Percentiles rank a stretch among this genome's conserved stretches.
phyloP scores from a whole-genome alignment of 306 rosid species.

The Glycine tomentella region DNA sequence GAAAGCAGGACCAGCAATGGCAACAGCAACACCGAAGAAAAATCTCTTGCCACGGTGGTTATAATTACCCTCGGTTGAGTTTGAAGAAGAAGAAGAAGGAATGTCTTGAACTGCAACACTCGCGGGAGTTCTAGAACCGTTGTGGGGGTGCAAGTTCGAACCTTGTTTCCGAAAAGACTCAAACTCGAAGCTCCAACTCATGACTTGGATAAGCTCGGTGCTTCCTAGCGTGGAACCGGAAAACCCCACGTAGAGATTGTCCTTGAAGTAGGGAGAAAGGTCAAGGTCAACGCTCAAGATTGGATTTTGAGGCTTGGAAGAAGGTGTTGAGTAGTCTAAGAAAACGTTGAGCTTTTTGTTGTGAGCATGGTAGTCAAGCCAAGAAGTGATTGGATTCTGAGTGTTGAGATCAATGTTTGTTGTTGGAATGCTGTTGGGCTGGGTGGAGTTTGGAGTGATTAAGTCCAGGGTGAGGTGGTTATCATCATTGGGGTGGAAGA shows the following conservation, averaged over 20 bases:
- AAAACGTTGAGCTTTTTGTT: slow-evolving; percentile 54
- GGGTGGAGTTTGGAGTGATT: slow-evolving; percentile 51
- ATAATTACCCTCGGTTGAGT: not conserved
- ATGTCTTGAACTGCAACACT: slow-evolving; percentile 29
- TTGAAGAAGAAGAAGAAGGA: not conserved
- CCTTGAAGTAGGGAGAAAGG: slow-evolving; percentile 60
- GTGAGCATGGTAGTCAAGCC: slow-evolving; percentile 70
- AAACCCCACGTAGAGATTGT: slow-evolving; percentile 61
- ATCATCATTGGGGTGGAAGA: slow-evolving; percentile 52
- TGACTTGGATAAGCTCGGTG: slow-evolving; percentile 69
- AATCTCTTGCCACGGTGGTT: slow-evolving; percentile 27
- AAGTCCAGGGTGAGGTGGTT: slow-evolving; percentile 64
- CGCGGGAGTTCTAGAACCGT: slow-evolving; percentile 60
- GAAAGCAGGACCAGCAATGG: slow-evolving; percentile 61
- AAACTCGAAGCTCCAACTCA: slow-evolving; percentile 71
- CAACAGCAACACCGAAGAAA: slow-evolving; percentile 47
- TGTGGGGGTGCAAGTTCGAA: slow-evolving; percentile 38
- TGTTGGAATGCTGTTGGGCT: slow-evolving; percentile 43
- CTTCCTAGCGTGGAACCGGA: slow-evolving; percentile 74
- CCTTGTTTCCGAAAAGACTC: not conserved
- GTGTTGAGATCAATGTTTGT: slow-evolving; percentile 54
- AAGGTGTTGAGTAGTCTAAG: slow-evolving; percentile 45
- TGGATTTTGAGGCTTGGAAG: slow-evolving; percentile 58
- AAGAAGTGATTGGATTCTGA: slow-evolving; percentile 56
- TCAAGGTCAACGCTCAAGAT: slow-evolving; percentile 55